Evolutionary conservation across 768 basidiomycete species (phyloP), one percentile per base, ranked within the genome.

Genomic region (Dentipellis sp.): DNA sequence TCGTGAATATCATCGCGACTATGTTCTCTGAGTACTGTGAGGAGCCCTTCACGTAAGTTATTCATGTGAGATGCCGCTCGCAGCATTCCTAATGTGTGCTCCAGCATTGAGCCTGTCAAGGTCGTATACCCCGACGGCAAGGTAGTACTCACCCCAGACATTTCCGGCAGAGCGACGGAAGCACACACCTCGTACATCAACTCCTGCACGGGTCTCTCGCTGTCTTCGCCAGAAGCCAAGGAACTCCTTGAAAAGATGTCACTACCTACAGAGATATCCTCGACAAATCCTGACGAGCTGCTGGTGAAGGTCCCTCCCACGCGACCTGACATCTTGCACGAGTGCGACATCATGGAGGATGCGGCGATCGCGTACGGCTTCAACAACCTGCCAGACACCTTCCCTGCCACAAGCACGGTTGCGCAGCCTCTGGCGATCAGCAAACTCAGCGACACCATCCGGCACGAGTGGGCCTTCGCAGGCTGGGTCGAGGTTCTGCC

Each of bases 21-120:
- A 95, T 98, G 94, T 99, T 99, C 72, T 87, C 95, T 2, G 94
- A 98, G 71, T 97, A 99, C 67, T 93, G 91, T 68, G 81, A 81
- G 58, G 83, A 91, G 42, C 91, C 94, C 3, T 97, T 86, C 81
- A 85, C 90, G 94, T 98, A 70, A 61, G 91, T 71, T 17, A 34
- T 17, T n/a, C 19, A 49, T 19, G 48, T 56, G 10, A 61, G 50
- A 14, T 29, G 5, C 23, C 22, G 54, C 37, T 53, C 38, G 45
- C 14, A 58, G 47, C 52, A 21, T 19, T 19, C 21, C 6, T 51
- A n/a, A 29, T 29, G 11, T 37, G 23, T 56, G 17, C 40, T 49
- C 11, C 64, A 98, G 94, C 21, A 88, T 99, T 55, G 97, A 99
- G 72, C 95, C 97, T 1, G 91, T 94, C 65, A 89, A 82, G 64